A percentile compares a stretch with the other conserved stretches of the same genome.
Conservation (phyloP, 306 rosid species). For the Delonix regia region DNA sequence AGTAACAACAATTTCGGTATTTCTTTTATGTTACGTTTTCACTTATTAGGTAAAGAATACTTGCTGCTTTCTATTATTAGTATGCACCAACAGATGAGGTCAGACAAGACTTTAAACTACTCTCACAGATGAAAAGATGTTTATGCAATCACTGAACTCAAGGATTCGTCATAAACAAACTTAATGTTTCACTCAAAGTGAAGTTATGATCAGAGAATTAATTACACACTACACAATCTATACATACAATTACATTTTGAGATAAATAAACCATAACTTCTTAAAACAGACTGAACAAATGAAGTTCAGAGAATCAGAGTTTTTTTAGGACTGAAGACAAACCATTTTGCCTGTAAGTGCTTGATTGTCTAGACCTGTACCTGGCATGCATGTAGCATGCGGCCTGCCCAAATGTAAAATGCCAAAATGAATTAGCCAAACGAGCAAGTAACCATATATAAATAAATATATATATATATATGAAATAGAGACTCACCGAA, state of each 20-base stretch:
- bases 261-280: slow-evolving; percentile 10
- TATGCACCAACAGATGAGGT: not conserved
- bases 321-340: slow-evolving; percentile 27
- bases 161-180: not conserved
- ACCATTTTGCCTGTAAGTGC: slow-evolving; percentile 74
- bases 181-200: not conserved
- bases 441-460: too few species aligned
- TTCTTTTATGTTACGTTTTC: too few species aligned
- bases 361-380: slow-evolving; percentile 69
- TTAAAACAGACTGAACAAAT: not conserved
- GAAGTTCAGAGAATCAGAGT: not conserved
- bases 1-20: too few species aligned
- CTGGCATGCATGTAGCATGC: slow-evolving; percentile 82
- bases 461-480: too few species aligned
- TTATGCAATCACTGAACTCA: not conserved
- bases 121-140: not conserved
- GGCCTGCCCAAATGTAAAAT: slow-evolving; percentile 53
- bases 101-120: not conserved
- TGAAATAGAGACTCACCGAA: slow-evolving; percentile 68
- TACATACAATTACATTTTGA: not conserved
- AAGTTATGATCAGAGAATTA: not conserved
- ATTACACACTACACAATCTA: not conserved
- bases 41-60: too few species aligned
- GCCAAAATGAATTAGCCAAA: not conserved
- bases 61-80: too few species aligned